phyloP scores from a whole-genome alignment of 441 rosid species.

The Pelargonium australe region DNA sequence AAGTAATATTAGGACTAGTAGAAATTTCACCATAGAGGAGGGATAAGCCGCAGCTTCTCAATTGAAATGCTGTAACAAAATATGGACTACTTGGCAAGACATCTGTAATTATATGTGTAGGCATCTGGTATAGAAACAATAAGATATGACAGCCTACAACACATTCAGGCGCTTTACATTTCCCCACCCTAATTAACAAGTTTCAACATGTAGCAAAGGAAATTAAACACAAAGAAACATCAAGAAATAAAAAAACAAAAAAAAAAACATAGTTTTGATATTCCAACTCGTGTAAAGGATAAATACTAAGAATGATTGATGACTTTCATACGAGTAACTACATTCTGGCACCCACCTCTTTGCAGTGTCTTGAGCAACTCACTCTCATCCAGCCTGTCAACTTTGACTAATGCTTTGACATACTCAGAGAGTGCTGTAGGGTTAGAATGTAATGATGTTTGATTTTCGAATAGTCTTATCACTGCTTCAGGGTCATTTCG shows the following conservation, averaged over 20 bases:
- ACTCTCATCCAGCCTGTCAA: conserved; percentile 76
- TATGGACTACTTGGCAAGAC: too few species aligned
- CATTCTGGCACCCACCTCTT: conserved; percentile 47
- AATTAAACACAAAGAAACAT: too few species aligned
- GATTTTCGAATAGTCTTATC: conserved; percentile 72
- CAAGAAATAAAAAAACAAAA: too few species aligned
- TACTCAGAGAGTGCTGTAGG: conserved; percentile 75
- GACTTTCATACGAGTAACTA: not conserved
- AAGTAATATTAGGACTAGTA: too few species aligned
- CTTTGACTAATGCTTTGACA: conserved; percentile 84
- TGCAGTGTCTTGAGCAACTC: conserved; percentile 75
- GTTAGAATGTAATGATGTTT: conserved; percentile 63
- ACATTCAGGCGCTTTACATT: too few species aligned
- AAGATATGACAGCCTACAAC: not conserved
- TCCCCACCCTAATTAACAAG: too few species aligned
- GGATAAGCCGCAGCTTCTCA: too few species aligned
- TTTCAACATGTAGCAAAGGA: too few species aligned
- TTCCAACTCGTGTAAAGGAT: not conserved
- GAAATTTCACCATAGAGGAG: too few species aligned
- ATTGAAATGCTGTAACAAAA: too few species aligned
- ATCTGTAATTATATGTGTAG: too few species aligned
- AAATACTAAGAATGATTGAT: not conserved
- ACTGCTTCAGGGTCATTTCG: conserved; percentile 84
- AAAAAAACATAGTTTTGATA: too few species aligned
- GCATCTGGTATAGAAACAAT: not conserved